Conservation (phyloP, 192 early-diverging fungal species). For the Podila clonocystis region DNA sequence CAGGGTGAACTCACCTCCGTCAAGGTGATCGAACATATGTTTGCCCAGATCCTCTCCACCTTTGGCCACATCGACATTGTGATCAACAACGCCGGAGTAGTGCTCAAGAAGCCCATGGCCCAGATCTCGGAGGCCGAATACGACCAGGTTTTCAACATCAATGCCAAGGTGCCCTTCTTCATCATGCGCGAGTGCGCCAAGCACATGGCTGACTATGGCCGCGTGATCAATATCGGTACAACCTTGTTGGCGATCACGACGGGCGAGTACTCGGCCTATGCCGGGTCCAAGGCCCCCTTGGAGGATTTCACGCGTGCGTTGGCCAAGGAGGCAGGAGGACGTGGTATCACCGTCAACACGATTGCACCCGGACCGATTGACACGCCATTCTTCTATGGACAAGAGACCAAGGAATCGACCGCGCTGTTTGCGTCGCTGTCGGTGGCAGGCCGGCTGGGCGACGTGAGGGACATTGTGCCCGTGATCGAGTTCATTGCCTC, state of each 20-base stretch:
- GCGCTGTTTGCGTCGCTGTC: slow-evolving; percentile 18
- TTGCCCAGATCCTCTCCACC: slow-evolving; percentile 26
- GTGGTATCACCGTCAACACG: slow-evolving; percentile 53
- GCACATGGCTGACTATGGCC: slow-evolving; percentile 45
- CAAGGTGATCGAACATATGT: slow-evolving; percentile 28
- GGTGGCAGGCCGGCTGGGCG: slow-evolving; percentile 29
- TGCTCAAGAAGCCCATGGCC: slow-evolving; percentile 38
- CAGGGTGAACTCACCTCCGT: slow-evolving; percentile 45
- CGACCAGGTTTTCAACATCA: slow-evolving; percentile 46
- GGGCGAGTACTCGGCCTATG: slow-evolving; percentile 38
- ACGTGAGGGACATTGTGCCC: slow-evolving; percentile 47
- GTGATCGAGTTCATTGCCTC: slow-evolving; percentile 51
- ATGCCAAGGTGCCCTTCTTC: slow-evolving; percentile 54
- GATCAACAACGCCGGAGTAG: slow-evolving; percentile 51
- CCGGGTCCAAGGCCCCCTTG: slow-evolving; percentile 47
- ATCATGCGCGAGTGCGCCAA: slow-evolving; percentile 48
- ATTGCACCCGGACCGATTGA: slow-evolving; percentile 52
- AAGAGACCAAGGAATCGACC: slow-evolving; percentile 45
- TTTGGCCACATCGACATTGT: slow-evolving; percentile 54
- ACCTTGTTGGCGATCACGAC: slow-evolving; percentile 40
- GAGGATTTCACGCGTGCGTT: slow-evolving; percentile 48
- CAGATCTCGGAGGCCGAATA: slow-evolving; percentile 48
- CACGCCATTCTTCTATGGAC: slow-evolving; percentile 52
- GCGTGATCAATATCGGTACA: slow-evolving; percentile 54
- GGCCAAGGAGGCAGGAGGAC: slow-evolving; percentile 41